These are phyloP conservation scores for Escovopsis sp. DNA, from an alignment of 2,329 filamentous ascomycete species.

Conservation along the genomic window DNA sequence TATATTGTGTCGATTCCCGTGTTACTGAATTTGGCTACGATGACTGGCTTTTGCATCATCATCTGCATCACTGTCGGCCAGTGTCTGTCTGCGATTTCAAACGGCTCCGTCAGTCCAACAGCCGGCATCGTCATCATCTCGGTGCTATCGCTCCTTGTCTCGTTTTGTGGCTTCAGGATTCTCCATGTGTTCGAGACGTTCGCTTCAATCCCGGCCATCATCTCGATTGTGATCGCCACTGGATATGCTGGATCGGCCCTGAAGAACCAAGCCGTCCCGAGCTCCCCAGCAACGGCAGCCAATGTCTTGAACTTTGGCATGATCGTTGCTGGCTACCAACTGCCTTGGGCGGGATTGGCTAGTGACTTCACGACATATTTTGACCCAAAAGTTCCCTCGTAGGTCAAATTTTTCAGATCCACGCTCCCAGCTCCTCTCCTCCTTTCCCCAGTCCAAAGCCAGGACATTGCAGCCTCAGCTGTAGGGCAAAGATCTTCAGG, in stretches of 20 bases:
- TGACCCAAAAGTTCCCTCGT: conserved; percentile 38
- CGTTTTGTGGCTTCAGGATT: conserved; percentile 44
- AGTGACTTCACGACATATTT: conserved; percentile 50
- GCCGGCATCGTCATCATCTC: conserved; percentile 48
- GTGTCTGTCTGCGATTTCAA: conserved; percentile 38
- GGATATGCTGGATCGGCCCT: conserved; percentile 39
- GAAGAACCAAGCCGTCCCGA: conserved; percentile 28
- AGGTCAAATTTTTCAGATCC: conserved; percentile 10
- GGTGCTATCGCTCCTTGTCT: conserved; percentile 41
- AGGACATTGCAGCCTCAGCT: neutral
- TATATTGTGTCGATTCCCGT: conserved; percentile 46
- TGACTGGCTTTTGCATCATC: conserved; percentile 49
- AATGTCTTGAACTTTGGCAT: conserved; percentile 42
- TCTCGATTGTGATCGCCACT: conserved; percentile 38
- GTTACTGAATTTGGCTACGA: conserved; percentile 46
- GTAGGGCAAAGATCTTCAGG: too few species aligned
- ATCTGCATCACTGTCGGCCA: conserved; percentile 46
- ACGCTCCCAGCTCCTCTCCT: neutral
- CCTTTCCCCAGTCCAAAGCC: neutral
- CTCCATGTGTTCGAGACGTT: conserved; percentile 44
- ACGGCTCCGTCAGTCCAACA: conserved; percentile 32
- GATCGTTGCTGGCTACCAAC: conserved; percentile 47
- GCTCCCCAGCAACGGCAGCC: conserved; percentile 26
- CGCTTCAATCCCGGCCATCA: conserved; percentile 39
- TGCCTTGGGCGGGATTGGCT: conserved; percentile 44